These are phyloP conservation scores for Fagus sylvatica DNA, from an alignment of 306 rosid genomes.

Conservation along the genomic window DNA sequence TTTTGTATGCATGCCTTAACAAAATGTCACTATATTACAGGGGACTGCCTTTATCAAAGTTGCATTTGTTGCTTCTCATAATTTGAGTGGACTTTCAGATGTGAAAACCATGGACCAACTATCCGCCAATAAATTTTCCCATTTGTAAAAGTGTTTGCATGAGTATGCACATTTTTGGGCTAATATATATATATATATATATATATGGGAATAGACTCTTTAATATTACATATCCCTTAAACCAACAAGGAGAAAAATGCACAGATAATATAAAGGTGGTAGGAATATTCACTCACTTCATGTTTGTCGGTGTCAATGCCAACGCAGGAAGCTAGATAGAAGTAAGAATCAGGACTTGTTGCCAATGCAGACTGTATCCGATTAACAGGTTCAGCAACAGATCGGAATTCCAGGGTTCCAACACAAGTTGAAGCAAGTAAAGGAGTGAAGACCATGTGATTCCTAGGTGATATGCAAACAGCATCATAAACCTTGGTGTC, in stretches of 20 bases:
- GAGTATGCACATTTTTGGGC: background rate
- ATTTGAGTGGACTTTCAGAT: background rate
- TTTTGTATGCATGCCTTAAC: background rate
- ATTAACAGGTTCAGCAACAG: slow-evolving; percentile 85
- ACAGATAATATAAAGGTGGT: background rate
- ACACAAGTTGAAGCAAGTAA: slow-evolving; percentile 91
- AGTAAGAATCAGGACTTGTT: slow-evolving; percentile 63
- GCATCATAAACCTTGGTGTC: slow-evolving; percentile 73
- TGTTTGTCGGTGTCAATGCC: slow-evolving; percentile 69
- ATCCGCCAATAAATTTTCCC: background rate
- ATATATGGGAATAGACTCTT: background rate
- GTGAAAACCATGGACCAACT: background rate
- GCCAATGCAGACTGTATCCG: slow-evolving; percentile 72
- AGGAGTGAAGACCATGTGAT: slow-evolving; percentile 97
- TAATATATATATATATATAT: background rate
- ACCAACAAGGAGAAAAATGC: background rate
- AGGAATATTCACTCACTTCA: slow-evolving; percentile 51
- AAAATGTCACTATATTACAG: background rate
- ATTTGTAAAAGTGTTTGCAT: background rate
- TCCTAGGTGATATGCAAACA: slow-evolving; percentile 88
- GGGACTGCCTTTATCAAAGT: background rate
- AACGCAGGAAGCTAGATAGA: slow-evolving; percentile 75
- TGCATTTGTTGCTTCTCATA: background rate
- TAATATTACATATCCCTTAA: background rate
- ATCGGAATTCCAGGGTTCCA: slow-evolving; percentile 88